These are phyloP conservation scores for Jasminum sambac DNA, from an alignment of 257 asterid species.

Conservation along the genomic window DNA sequence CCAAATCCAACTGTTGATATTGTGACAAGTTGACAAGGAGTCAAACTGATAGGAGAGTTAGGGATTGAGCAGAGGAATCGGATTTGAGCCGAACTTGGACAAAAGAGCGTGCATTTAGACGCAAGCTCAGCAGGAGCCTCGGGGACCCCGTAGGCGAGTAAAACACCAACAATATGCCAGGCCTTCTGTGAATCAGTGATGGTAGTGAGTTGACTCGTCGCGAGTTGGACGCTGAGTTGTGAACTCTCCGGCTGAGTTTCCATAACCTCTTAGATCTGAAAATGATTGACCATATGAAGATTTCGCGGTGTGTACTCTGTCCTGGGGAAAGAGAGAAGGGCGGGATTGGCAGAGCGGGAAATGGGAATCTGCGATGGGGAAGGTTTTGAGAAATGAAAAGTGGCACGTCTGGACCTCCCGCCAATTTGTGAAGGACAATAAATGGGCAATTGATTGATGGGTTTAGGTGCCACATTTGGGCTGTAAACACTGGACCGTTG, in stretches of 20 bases:
- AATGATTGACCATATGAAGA: not conserved
- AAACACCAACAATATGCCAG: constrained; percentile 62
- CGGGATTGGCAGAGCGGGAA: constrained; percentile 30
- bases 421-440: constrained; percentile 21
- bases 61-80: constrained; percentile 62
- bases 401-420: constrained; percentile 35
- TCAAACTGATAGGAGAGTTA: constrained; percentile 57
- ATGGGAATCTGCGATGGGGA: not conserved
- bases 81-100: constrained; percentile 41
- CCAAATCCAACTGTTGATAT: constrained; percentile 49
- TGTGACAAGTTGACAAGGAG: constrained; percentile 41
- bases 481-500: not conserved
- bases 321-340: constrained; percentile 12
- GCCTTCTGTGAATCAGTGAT: constrained; percentile 37
- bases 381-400: constrained; percentile 29
- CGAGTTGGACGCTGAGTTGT: constrained; percentile 28
- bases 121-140: constrained; percentile 49
- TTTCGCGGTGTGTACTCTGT: not conserved
- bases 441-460: not conserved
- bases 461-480: not conserved
- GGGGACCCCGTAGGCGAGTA: constrained; percentile 51
- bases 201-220: constrained; percentile 23
- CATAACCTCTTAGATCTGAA: constrained; percentile 48
- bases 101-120: constrained; percentile 29
- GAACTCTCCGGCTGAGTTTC: constrained; percentile 29